Percentiles rank a stretch among this genome's conserved stretches.
These are phyloP conservation scores for Neocatenulostroma microsporum DNA, from an alignment of 2,329 filamentous ascomycete species.

Conservation along the genomic window DNA sequence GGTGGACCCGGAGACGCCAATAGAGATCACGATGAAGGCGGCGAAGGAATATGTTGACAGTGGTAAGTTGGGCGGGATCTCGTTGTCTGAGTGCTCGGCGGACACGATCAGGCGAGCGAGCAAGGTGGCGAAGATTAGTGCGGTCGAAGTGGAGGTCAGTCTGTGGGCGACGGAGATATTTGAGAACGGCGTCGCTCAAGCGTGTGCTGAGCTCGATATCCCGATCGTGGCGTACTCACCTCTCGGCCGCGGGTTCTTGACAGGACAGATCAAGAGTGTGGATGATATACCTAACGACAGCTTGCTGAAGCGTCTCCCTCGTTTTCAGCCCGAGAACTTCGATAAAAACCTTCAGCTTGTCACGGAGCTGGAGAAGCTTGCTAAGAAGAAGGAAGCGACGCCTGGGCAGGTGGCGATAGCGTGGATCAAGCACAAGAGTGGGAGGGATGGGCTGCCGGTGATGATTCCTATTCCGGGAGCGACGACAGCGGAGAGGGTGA, in stretches of 20 bases:
- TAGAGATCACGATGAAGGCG: conserved; percentile 39
- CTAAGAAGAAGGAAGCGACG: conserved; percentile 48
- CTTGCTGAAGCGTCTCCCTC: conserved; percentile 41
- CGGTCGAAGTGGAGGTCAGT: conserved; percentile 55
- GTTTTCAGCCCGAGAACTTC: conserved; percentile 58
- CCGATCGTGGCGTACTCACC: conserved; percentile 67
- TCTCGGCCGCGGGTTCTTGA: conserved; percentile 55
- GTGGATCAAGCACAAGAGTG: conserved; percentile 41
- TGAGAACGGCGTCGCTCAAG: conserved; percentile 49
- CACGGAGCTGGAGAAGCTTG: conserved; percentile 49
- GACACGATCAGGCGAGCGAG: conserved; percentile 42
- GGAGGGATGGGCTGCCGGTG: conserved; percentile 36
- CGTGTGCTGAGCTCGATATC: conserved; percentile 56
- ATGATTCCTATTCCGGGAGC: conserved; percentile 40
- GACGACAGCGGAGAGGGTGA: conserved; percentile 30
- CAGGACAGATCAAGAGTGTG: conserved; percentile 42
- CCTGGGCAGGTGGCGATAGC: conserved; percentile 43
- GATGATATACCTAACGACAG: conserved; percentile 52
- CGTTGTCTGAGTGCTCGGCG: conserved; percentile 40
- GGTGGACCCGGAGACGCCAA: conserved; percentile 36
- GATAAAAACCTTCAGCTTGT: conserved; percentile 57
- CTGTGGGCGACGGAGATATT: conserved; percentile 51
- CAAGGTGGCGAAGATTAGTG: conserved; percentile 48
- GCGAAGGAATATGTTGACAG: conserved; percentile 32
- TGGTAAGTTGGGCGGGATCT: conserved; percentile 40